These are phyloP conservation scores for Acanthamoeba healyi DNA, from an alignment of 208 protist genomes.

Conservation along the genomic window DNA sequence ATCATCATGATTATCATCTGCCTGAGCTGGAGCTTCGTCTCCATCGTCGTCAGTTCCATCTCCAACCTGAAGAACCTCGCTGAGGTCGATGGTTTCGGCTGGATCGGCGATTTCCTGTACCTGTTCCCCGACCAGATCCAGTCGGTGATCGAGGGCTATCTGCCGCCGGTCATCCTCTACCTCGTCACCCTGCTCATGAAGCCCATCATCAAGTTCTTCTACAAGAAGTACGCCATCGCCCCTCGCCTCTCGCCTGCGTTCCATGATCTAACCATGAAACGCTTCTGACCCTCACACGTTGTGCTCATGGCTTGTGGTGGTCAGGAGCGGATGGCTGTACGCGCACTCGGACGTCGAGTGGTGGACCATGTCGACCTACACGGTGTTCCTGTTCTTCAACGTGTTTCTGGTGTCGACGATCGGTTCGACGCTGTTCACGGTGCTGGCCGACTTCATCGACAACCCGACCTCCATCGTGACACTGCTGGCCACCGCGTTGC, in stretches of 20 bases:
- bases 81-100: slow-evolving; percentile 39
- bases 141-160: slow-evolving; percentile 43
- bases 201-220: slow-evolving; percentile 48
- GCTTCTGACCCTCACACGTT: too few species aligned
- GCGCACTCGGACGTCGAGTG: slow-evolving; percentile 56
- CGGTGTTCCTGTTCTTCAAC: slow-evolving; percentile 63
- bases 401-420: slow-evolving; percentile 55
- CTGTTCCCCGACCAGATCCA: background rate
- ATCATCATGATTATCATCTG: slow-evolving; percentile 24
- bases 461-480: slow-evolving; percentile 46
- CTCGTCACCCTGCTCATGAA: slow-evolving; percentile 52
- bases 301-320: background rate
- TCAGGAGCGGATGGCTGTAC: slow-evolving; percentile 58
- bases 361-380: slow-evolving; percentile 69
- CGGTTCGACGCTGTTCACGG: slow-evolving; percentile 44
- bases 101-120: slow-evolving; percentile 21
- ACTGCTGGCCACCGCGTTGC: slow-evolving; percentile 39
- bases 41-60: slow-evolving; percentile 5
- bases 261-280: background rate
- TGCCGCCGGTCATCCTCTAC: slow-evolving; percentile 30
- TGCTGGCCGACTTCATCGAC: slow-evolving; percentile 62
- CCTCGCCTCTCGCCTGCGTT: too few species aligned
- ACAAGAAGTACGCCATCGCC: background rate
- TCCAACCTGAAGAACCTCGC: slow-evolving; percentile 42
- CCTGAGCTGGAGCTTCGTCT: slow-evolving; percentile 16